A percentile compares a stretch with the other conserved stretches of the same genome.
Conservation (phyloP, 179 eudicot species). For the Spergularia azorica region DNA sequence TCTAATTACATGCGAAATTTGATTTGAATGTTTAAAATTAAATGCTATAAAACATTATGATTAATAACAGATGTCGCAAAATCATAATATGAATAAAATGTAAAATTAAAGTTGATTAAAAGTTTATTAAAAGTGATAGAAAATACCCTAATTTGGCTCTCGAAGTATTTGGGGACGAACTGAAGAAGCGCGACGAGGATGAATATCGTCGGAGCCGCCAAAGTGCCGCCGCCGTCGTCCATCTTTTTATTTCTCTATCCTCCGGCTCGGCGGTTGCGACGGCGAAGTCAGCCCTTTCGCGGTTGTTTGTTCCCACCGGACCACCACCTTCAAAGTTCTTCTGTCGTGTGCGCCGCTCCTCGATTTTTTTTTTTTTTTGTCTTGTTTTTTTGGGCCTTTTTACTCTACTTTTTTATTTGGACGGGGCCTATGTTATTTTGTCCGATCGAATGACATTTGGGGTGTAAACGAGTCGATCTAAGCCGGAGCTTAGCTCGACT, state of each 20-base stretch:
- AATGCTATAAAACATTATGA: background rate
- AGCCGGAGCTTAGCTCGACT: too few species aligned
- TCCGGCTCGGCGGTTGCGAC: too few species aligned
- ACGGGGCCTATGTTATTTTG: too few species aligned
- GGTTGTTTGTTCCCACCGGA: background rate
- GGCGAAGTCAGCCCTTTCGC: background rate
- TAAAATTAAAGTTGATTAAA: background rate
- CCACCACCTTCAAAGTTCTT: too few species aligned
- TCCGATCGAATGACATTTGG: too few species aligned
- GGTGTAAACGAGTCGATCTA: too few species aligned
- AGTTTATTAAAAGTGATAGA: background rate
- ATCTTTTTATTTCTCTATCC: constrained; percentile 20
- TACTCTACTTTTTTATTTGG: too few species aligned
- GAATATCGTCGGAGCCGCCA: constrained; percentile 80
- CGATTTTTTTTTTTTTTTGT: too few species aligned
- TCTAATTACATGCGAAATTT: background rate
- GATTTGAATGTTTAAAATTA: background rate
- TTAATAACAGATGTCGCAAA: background rate
- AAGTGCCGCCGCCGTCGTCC: constrained; percentile 46
- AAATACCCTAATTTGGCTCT: constrained; percentile 48
- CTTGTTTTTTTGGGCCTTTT: too few species aligned
- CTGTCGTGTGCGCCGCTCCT: too few species aligned
- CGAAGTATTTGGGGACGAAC: constrained; percentile 48
- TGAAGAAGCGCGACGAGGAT: constrained; percentile 51
- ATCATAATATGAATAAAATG: background rate